Evolutionary conservation across 805 yeast species (phyloP), one percentile per base, ranked within the genome.

Genomic region (Hagleromyces aurorensis): DNA sequence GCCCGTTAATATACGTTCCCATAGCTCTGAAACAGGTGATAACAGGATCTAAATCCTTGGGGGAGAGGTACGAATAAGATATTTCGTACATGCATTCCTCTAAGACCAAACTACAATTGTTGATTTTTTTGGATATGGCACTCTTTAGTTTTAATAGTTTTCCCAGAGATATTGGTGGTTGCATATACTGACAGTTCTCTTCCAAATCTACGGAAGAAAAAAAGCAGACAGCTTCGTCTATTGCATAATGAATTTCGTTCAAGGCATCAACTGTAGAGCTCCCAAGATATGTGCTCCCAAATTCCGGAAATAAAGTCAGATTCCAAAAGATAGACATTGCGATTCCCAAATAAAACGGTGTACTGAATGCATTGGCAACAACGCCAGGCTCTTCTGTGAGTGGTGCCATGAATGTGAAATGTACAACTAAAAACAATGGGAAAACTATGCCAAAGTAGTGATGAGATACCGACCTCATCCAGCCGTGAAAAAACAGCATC

Each of bases 251-350:
- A 3, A 67, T 37, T 29, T 61, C 64, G 34, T 61, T 58, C 13
- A 69, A 28, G 0, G 66, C 50, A 20, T 57, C 57, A 0, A 64
- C 48, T 5, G 66, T 55, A 1, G 68, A 52, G 19, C 57, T 58
- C 16, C 75, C 75, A 8, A 70, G 41, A 38, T 61, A 66, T 0
- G 69, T 59, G 14, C 70, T 61, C 10, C 75, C 75, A 46, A 67
- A 66, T 36, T 70, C 75, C 1, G 75, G 75, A 38, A 66, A 69
- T 8, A 70, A 36, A 1, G 52, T 19, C 22, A 70, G 27, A 34
- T 67, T 69, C 46, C 67, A 59, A 16, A 61, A 51, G n/a, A 67
- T 33, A 0, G 69, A 55, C 34, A 67, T 46, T 0, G 64, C 69
- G 20, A 67, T 63, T 14, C 72, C 72, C 13, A 67, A 19, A 25